Percentiles rank a stretch among this genome's conserved stretches.
phyloP scores from a whole-genome alignment of 192 early-diverging fungal species.

The Coemansia sp. region DNA sequence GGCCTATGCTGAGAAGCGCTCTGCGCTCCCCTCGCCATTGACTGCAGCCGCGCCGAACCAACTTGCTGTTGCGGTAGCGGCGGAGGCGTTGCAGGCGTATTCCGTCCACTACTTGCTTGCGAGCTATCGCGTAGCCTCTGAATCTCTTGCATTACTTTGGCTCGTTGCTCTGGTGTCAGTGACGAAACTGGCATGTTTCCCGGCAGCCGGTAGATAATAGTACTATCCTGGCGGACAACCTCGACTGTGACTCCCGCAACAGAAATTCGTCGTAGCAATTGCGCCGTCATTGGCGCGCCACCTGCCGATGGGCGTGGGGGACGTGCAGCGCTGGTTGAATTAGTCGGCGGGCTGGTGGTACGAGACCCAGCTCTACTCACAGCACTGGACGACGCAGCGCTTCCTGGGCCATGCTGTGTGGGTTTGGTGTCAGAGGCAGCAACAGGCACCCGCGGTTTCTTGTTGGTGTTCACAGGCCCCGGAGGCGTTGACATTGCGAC shows the following conservation, averaged over 20 bases:
- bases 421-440: not conserved
- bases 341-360: not conserved
- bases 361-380: slow-evolving; percentile 4
- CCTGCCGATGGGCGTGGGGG: not conserved
- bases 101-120: not conserved
- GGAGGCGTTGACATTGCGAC: slow-evolving; percentile 7
- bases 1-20: not conserved
- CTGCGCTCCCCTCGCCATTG: not conserved
- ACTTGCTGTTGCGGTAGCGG: not conserved
- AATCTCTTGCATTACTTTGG: slow-evolving; percentile 49
- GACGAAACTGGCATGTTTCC: slow-evolving; percentile 53
- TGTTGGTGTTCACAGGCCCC: slow-evolving; percentile 7
- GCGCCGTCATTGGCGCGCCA: slow-evolving; percentile 3
- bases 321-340: not conserved
- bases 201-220: slow-evolving; percentile 46
- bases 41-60: not conserved
- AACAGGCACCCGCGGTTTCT: not conserved
- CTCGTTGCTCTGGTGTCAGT: slow-evolving; percentile 46
- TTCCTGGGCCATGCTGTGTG: not conserved
- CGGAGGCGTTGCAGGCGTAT: not conserved
- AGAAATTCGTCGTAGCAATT: slow-evolving; percentile 35
- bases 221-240: slow-evolving; percentile 45
- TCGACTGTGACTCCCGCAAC: slow-evolving; percentile 48
- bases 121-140: slow-evolving; percentile 35
- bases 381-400: no score